These are phyloP conservation scores for Salix udensis DNA, from an alignment of 345 rosid species.

Conservation along the genomic window DNA sequence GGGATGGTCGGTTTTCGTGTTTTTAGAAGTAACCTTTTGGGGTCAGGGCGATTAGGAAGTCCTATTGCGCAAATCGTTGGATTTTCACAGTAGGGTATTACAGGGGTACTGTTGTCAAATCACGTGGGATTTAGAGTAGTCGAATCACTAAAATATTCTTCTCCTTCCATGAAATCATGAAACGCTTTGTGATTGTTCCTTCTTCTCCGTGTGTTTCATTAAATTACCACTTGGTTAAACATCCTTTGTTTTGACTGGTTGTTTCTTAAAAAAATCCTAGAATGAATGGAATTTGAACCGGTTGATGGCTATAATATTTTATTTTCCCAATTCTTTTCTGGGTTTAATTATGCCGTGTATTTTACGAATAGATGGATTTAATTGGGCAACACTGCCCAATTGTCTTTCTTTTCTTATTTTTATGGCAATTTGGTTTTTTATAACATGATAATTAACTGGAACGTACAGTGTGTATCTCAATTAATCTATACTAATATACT, in stretches of 20 bases:
- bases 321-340: background rate
- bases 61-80: background rate
- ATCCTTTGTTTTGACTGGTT: background rate
- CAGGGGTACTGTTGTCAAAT: slow-evolving; percentile 3
- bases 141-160: background rate
- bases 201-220: background rate
- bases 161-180: slow-evolving; percentile 5
- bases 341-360: background rate
- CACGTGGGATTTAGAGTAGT: background rate
- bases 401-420: background rate
- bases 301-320: background rate
- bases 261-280: too few species aligned
- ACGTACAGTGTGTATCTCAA: background rate
- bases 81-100: background rate
- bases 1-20: slow-evolving; percentile 45
- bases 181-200: background rate
- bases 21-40: slow-evolving; percentile 4
- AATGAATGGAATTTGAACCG: background rate
- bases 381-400: background rate
- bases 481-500: background rate
- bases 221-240: background rate
- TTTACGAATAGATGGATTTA: background rate
- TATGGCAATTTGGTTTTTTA: background rate
- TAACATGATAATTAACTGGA: background rate
- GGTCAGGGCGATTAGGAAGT: background rate